phyloP scores from a whole-genome alignment of 2,329 filamentous ascomycete genomes.

The Stromatinia cepivora region DNA sequence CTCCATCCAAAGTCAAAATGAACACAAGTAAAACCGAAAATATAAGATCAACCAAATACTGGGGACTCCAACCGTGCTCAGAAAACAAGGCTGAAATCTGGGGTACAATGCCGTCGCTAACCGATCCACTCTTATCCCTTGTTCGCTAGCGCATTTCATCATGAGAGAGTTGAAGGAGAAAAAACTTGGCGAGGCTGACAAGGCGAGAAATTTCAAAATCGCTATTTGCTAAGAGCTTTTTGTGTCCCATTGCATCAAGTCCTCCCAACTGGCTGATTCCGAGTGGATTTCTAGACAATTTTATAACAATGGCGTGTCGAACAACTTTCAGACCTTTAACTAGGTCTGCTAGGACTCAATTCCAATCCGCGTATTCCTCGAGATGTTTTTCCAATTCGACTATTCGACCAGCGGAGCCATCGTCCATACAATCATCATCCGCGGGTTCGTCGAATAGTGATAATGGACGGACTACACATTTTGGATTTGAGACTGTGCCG shows the following conservation, averaged over 20 bases:
- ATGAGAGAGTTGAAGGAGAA: background rate
- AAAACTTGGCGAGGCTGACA: constrained; percentile 18
- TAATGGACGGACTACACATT: constrained; percentile 39
- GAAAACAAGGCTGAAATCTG: constrained; percentile 20
- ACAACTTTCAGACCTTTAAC: constrained; percentile 32
- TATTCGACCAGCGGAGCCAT: constrained; percentile 26
- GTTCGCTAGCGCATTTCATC: background rate
- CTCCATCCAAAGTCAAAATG: background rate
- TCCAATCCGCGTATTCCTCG: background rate
- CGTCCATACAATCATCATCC: constrained; percentile 10
- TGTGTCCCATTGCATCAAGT: background rate
- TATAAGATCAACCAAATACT: constrained; percentile 1
- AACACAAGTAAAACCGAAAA: background rate
- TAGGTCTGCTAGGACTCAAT: constrained; percentile 29
- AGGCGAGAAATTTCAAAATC: constrained; percentile 14
- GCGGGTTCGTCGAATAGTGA: constrained; percentile 34
- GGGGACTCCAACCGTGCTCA: constrained; percentile 7
- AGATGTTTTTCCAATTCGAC: constrained; percentile 29
- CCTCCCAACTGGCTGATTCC: background rate
- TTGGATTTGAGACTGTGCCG: constrained; percentile 42
- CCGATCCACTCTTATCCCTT: constrained; percentile 1
- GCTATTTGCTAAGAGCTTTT: background rate
- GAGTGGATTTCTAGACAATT: background rate
- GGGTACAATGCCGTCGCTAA: constrained; percentile 16
- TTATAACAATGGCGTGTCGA: constrained; percentile 32